Evolutionary conservation across 225 moss, liverwort and hornwort genomes (phyloP).

Genomic region (Pleurozium schreberi): DNA sequence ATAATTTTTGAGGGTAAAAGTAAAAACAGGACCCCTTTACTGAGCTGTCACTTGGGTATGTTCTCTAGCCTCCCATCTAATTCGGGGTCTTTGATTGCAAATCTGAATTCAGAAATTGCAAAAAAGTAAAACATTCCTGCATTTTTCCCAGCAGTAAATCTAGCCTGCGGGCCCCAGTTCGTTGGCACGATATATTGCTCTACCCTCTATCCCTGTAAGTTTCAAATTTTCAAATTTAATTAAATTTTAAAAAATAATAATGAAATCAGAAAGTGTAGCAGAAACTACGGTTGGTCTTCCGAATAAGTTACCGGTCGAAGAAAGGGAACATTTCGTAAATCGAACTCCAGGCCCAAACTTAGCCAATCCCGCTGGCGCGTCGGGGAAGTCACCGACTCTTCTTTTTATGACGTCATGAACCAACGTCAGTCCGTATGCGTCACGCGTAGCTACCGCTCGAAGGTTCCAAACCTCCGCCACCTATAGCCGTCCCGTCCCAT

Average conservation of each 20-base stretch:
- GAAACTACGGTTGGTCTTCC: not conserved
- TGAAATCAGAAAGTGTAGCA: fast-evolving
- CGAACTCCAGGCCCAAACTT: not conserved
- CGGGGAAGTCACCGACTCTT: conserved; percentile 5
- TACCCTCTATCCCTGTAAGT: no score
- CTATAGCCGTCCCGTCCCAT: not conserved
- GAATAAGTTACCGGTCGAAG: not conserved
- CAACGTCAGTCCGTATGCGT: not conserved
- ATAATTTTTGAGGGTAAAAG: no score
- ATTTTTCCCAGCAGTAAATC: no score
- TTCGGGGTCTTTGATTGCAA: no score
- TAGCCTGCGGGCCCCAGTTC: no score
- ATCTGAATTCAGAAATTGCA: no score
- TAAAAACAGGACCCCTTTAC: no score
- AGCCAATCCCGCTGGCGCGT: not conserved
- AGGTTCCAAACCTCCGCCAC: not conserved
- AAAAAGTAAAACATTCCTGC: no score
- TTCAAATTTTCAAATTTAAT: not conserved
- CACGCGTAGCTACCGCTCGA: not conserved
- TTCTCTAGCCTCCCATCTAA: no score
- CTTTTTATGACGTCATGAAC: not conserved
- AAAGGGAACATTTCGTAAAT: not conserved
- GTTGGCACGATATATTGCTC: no score
- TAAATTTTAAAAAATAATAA: no score
- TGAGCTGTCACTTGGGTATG: no score